phyloP scores from a whole-genome alignment of 1,284 basidiomycete genomes.

The Porphyrellus sp. region DNA sequence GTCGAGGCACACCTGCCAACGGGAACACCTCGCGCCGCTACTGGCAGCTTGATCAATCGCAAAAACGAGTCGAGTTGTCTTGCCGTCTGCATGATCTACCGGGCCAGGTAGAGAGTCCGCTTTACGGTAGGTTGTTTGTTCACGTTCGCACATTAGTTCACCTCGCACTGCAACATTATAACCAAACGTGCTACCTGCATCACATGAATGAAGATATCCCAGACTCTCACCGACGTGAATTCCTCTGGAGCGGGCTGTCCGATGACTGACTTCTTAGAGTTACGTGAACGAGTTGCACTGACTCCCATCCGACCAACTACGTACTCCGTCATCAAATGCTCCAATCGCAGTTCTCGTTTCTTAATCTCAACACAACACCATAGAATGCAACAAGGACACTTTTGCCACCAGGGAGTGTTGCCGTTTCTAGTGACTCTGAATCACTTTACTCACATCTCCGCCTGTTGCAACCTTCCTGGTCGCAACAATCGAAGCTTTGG shows the following conservation, averaged over 20 bases:
- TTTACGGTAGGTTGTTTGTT: conserved; percentile 13
- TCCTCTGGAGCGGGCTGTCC: conserved; percentile 7
- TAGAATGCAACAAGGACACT: conserved; percentile 22
- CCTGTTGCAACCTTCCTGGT: conserved; percentile 44
- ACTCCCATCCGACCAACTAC: conserved; percentile 11
- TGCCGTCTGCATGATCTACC: conserved; percentile 8
- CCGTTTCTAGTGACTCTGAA: conserved; percentile 4
- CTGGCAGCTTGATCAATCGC: conserved; percentile 4
- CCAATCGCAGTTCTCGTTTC: neutral
- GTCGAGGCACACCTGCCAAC: conserved; percentile 20
- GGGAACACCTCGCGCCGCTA: neutral
- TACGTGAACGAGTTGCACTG: neutral
- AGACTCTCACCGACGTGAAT: conserved; percentile 4
- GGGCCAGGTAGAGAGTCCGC: too few relatives aligned
- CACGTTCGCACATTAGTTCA: neutral
- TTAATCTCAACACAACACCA: conserved; percentile 9
- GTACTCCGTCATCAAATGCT: conserved; percentile 1
- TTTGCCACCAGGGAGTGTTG: conserved; percentile 16
- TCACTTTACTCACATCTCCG: conserved; percentile 34
- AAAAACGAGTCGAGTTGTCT: conserved; percentile 6
- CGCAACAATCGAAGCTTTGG: conserved; percentile 41
- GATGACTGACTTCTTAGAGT: neutral
- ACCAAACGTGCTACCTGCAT: neutral
- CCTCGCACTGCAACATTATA: neutral
- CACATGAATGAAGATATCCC: neutral